These are phyloP conservation scores for Aspergillus fijiensis DNA, from an alignment of 2,329 filamentous ascomycete genomes.

Conservation along the genomic window DNA sequence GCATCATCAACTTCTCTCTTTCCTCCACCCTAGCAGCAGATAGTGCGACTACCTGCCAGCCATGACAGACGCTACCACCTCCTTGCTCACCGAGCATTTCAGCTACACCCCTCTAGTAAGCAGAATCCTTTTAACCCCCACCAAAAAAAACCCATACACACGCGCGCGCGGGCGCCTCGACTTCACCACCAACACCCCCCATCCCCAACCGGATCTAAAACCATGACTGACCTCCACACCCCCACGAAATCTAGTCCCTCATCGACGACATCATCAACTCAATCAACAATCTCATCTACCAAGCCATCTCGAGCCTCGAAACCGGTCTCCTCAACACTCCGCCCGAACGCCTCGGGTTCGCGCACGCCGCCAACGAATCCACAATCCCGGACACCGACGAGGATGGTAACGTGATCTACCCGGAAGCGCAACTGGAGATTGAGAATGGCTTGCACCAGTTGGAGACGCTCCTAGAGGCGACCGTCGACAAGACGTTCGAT, in stretches of 20 bases:
- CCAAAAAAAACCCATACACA: background rate
- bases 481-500: slow-evolving; percentile 82
- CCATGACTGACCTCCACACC: slow-evolving; percentile 16
- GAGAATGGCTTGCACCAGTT: slow-evolving; percentile 84
- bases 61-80: slow-evolving; percentile 48
- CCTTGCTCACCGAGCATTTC: slow-evolving; percentile 90
- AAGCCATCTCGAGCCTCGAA: slow-evolving; percentile 84
- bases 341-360: slow-evolving; percentile 79
- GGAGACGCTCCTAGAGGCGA: slow-evolving; percentile 76
- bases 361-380: slow-evolving; percentile 47
- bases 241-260: slow-evolving; percentile 62
- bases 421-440: slow-evolving; percentile 67
- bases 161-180: background rate
- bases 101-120: slow-evolving; percentile 88
- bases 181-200: too few species aligned
- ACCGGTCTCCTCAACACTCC: slow-evolving; percentile 72
- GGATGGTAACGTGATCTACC: slow-evolving; percentile 47
- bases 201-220: background rate
- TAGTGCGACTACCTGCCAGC: slow-evolving; percentile 8
- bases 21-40: background rate
- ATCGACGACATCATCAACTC: slow-evolving; percentile 98
- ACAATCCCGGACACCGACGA: slow-evolving; percentile 49
- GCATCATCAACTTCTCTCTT: background rate
- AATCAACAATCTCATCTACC: slow-evolving; percentile 89
- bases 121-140: slow-evolving; percentile 17